A percentile compares a stretch with the other conserved stretches of the same genome.
phyloP scores from a whole-genome alignment of 345 rosid genomes.

The Salix dunnii region DNA sequence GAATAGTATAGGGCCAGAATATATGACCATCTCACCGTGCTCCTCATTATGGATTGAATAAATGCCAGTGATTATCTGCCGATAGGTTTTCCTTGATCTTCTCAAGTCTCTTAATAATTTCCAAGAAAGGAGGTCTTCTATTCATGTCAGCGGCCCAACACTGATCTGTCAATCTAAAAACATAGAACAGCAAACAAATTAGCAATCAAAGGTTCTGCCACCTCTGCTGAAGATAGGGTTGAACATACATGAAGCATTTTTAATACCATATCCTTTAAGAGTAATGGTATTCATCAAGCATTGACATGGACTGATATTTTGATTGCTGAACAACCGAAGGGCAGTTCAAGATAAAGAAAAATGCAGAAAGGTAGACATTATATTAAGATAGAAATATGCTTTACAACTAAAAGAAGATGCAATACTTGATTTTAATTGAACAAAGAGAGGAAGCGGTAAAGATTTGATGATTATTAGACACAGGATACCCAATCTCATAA shows the following conservation, averaged over 20 bases:
- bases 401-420: not conserved
- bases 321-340: not conserved
- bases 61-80: slow-evolving; percentile 74
- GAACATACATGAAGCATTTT: not conserved
- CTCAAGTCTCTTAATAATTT: slow-evolving; percentile 86
- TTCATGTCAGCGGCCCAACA: slow-evolving; percentile 93
- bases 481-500: not conserved
- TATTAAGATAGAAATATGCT: not conserved
- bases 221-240: not conserved
- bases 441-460: not conserved
- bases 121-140: slow-evolving; percentile 84
- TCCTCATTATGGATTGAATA: slow-evolving; percentile 56
- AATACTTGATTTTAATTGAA: not conserved
- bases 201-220: not conserved
- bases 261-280: no score
- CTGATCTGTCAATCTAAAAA: slow-evolving; percentile 59
- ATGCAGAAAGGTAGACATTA: not conserved
- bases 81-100: slow-evolving; percentile 71
- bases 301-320: not conserved
- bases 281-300: not conserved
- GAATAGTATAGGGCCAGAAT: not conserved
- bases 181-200: slow-evolving; percentile 15
- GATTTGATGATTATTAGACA: not conserved
- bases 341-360: not conserved
- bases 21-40: not conserved